Percentiles rank a stretch among this genome's conserved stretches.
phyloP scores from a whole-genome alignment of 2,329 filamentous ascomycete genomes.

The Xylariaceae sp. region DNA sequence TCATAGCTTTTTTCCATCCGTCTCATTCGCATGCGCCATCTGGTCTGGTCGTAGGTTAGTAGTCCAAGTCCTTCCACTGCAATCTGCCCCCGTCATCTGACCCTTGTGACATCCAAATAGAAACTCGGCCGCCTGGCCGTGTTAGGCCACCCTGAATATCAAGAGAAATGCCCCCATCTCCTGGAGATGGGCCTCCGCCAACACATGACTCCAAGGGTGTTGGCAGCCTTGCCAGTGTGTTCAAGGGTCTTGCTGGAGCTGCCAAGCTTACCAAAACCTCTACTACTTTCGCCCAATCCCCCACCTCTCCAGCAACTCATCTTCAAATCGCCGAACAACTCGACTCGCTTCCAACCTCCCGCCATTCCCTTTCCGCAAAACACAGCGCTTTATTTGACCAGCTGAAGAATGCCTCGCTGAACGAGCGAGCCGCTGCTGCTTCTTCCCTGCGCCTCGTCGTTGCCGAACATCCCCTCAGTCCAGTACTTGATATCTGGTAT shows the following conservation, averaged over 20 bases:
- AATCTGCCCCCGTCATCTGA: neutral
- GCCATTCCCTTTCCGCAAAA: constrained; percentile 45
- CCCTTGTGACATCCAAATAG: constrained; percentile 3
- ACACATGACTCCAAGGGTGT: constrained; percentile 50
- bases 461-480: constrained; percentile 55
- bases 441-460: constrained; percentile 54
- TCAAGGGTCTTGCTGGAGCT: constrained; percentile 56
- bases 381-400: constrained; percentile 53
- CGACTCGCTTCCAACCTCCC: constrained; percentile 38
- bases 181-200: constrained; percentile 53
- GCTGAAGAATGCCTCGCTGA: constrained; percentile 48
- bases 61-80: neutral
- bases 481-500: constrained; percentile 60
- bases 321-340: constrained; percentile 43
- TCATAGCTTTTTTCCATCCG: constrained; percentile 10
- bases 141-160: constrained; percentile 35
- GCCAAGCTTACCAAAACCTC: constrained; percentile 50
- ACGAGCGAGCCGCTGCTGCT: constrained; percentile 55
- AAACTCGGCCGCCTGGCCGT: constrained; percentile 40
- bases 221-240: constrained; percentile 58
- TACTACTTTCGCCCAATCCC: constrained; percentile 40
- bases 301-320: constrained; percentile 30
- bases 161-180: constrained; percentile 55
- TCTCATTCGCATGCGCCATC: constrained; percentile 26
- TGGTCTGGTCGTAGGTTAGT: constrained; percentile 15